Base-by-base conservation (phyloP, 805 yeast genomes). In the Starmerella davenportii region DNA sequence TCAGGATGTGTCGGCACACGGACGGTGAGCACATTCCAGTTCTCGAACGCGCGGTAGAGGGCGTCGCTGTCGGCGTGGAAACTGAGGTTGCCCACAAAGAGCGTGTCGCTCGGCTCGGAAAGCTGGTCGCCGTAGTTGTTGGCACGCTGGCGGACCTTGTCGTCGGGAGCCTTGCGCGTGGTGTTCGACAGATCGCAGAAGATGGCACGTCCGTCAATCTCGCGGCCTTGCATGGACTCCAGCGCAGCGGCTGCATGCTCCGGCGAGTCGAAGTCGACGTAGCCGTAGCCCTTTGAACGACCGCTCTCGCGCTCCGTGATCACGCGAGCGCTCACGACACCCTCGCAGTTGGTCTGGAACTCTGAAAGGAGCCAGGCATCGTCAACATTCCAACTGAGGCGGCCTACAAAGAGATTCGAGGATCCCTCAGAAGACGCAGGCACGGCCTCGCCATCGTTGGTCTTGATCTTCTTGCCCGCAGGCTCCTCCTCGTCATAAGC, bases 1-100 rank as follows among this genome's bases (percentile, higher is more conserved):
- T 87, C 96, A 56, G 95, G 95, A 66, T 90, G 92, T 33, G 96
- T 87, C 62, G 98, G 98, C 51, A 90, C 68, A 69, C 98, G 78
- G 52, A 84, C 85, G 46, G 93, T 80, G 40, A 82, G 64, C 45
- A 90, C 81, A 45, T 70, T 69, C 61, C 70, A 69, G 56, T 70
- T 72, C 51, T 77, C 73, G 56, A 90, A 90, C 31, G 73, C 59
- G 51, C 70, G 74, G 60, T 68, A 76, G 51, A 90, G 66, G 45
- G 64, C 64, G 60, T 85, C 94, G 64, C 82, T 78, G 62, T 75
- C 72, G 51, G 81, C 80, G 53, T 77, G 71, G 76, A 90, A 90
- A 19, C 95, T 79, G 57, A 90, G 70, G 72, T 90, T 90, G 61
- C 98, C 98, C 50, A 90, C 69, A 68, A 90, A 90, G 51, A 90